phyloP scores from a whole-genome alignment of 2,329 filamentous ascomycete genomes.

The Rutstroemia sp. region DNA sequence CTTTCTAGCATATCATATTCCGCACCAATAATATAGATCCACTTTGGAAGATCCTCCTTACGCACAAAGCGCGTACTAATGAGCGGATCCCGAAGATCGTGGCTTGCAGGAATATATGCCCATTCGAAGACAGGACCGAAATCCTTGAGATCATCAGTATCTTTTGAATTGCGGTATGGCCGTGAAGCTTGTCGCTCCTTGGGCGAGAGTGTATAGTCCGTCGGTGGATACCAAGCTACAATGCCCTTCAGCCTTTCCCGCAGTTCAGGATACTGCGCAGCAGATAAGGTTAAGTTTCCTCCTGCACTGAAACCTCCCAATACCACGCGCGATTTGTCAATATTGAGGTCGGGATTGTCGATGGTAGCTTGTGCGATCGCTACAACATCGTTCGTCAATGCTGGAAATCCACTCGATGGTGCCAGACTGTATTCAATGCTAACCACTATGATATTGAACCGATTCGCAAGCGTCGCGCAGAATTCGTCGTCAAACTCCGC shows the following conservation, averaged over 20 bases:
- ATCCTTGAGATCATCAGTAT: slow-evolving; percentile 14
- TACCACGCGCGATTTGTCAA: slow-evolving; percentile 36
- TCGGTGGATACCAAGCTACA: slow-evolving; percentile 38
- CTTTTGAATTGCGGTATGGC: slow-evolving; percentile 28
- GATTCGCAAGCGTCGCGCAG: slow-evolving; percentile 36
- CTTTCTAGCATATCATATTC: slow-evolving; percentile 17
- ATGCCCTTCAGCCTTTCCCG: slow-evolving; percentile 30
- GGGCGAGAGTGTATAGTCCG: slow-evolving; percentile 33
- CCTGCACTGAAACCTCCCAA: slow-evolving; percentile 45
- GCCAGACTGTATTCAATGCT: slow-evolving; percentile 43
- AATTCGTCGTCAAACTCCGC: slow-evolving; percentile 40
- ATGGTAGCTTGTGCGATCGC: slow-evolving; percentile 37
- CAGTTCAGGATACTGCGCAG: slow-evolving; percentile 34
- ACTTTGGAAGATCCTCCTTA: slow-evolving; percentile 18
- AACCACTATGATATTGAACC: slow-evolving; percentile 37
- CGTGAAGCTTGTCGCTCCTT: slow-evolving; percentile 26
- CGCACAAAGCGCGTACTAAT: slow-evolving; percentile 20
- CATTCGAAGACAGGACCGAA: slow-evolving; percentile 19
- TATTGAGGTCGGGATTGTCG: slow-evolving; percentile 36
- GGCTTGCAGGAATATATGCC: slow-evolving; percentile 20
- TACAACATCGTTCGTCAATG: slow-evolving; percentile 37
- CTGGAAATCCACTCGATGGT: slow-evolving; percentile 38
- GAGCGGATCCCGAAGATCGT: slow-evolving; percentile 21
- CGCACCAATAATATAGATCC: slow-evolving; percentile 15
- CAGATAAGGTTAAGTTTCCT: slow-evolving; percentile 39